Conservation (phyloP, 768 basidiomycete genomes). For the Butyriboletus loyo region DNA sequence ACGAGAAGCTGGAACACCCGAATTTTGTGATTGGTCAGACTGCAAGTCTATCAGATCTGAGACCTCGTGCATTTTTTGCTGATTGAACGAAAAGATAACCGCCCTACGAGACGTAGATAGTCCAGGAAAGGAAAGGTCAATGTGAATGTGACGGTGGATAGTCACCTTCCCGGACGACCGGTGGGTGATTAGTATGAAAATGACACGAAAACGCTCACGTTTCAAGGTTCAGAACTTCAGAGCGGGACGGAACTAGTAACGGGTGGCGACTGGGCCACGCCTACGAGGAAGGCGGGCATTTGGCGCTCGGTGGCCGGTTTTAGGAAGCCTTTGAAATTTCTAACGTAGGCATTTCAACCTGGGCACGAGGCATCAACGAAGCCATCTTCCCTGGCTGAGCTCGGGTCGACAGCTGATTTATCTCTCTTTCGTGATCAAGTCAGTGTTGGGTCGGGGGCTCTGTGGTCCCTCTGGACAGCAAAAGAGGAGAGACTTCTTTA, state of each 20-base stretch:
- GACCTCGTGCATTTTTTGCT: background rate
- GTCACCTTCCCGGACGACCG: no score
- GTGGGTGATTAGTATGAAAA: no score
- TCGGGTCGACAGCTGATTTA: slow-evolving; percentile 51
- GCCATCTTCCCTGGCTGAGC: slow-evolving; percentile 49
- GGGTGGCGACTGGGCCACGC: background rate
- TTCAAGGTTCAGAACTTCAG: slow-evolving; percentile 23
- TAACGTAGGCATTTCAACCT: slow-evolving; percentile 41
- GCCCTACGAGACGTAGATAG: no score
- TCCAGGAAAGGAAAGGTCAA: no score
- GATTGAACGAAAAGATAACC: no score
- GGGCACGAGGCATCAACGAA: slow-evolving; percentile 55
- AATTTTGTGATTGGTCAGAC: no score
- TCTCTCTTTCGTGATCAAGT: slow-evolving; percentile 46
- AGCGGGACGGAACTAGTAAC: slow-evolving; percentile 46
- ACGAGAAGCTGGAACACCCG: no score
- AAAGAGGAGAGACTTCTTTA: background rate
- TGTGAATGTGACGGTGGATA: no score
- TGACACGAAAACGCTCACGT: background rate
- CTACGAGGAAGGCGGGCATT: no score
- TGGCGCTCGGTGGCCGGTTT: slow-evolving; percentile 2
- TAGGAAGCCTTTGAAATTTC: slow-evolving; percentile 4
- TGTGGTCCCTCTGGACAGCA: background rate
- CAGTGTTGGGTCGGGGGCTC: slow-evolving; percentile 1
- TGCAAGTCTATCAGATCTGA: no score